phyloP scores from a whole-genome alignment of 352 stramenopile species.

The Phytophthora idaei region DNA sequence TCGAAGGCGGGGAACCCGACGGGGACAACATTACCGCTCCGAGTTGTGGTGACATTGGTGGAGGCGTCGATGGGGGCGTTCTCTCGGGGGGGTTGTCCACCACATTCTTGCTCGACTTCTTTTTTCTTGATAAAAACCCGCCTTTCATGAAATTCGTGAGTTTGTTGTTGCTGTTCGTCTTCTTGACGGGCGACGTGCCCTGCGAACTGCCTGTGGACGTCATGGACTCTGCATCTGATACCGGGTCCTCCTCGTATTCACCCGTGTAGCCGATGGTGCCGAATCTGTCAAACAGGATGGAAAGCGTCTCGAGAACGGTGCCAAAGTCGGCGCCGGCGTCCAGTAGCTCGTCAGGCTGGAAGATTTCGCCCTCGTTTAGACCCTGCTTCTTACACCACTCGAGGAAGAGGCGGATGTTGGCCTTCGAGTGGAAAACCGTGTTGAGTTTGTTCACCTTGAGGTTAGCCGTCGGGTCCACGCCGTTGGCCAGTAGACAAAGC shows the following conservation, averaged over 20 bases:
- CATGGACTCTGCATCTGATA: slow-evolving; percentile 73
- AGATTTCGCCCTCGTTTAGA: slow-evolving; percentile 74
- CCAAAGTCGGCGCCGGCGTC: slow-evolving; percentile 67
- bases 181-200: slow-evolving; percentile 63
- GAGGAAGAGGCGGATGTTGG: slow-evolving; percentile 84
- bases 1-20: slow-evolving; percentile 28
- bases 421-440: slow-evolving; percentile 88
- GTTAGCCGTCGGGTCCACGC: slow-evolving; percentile 72
- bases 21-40: slow-evolving; percentile 38
- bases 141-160: slow-evolving; percentile 84
- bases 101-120: slow-evolving; percentile 49
- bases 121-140: slow-evolving; percentile 77
- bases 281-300: slow-evolving; percentile 85
- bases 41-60: slow-evolving; percentile 56
- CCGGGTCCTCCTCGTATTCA: slow-evolving; percentile 65
- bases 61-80: slow-evolving; percentile 68
- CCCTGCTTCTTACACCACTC: slow-evolving; percentile 81
- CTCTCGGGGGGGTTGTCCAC: slow-evolving; percentile 45
- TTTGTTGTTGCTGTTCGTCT: slow-evolving; percentile 69
- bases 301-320: slow-evolving; percentile 77
- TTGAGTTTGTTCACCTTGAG: slow-evolving; percentile 90
- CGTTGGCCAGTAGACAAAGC: slow-evolving; percentile 85
- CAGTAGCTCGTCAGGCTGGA: slow-evolving; percentile 80
- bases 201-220: slow-evolving; percentile 69
- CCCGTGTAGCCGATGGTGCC: slow-evolving; percentile 60